A percentile compares a stretch with the other conserved stretches of the same genome.
Evolutionary conservation across 1,139 yeast species (phyloP).

Genomic region (Debaryomycetaceae sp.): DNA sequence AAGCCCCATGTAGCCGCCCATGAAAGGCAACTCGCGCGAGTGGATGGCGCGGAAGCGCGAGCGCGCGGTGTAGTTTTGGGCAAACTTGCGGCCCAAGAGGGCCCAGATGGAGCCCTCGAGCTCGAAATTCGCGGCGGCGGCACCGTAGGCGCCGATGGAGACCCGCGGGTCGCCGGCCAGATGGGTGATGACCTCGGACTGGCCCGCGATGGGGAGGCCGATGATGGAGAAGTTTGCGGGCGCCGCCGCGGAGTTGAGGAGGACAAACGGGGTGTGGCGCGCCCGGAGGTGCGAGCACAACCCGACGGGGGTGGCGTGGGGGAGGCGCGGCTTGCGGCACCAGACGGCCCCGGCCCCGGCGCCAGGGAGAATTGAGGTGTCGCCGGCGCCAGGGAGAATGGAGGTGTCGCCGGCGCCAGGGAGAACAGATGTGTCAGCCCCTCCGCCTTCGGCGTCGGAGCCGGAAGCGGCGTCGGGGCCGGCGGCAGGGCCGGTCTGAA

Average conservation of each 20-base stretch:
- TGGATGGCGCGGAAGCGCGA: conserved; percentile 15
- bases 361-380: conserved; percentile 4
- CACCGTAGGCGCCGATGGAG: conserved; percentile 13
- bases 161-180: conserved; percentile 42
- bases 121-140: conserved; percentile 5
- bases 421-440: too few species aligned
- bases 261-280: conserved; percentile 37
- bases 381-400: too few species aligned
- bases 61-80: conserved; percentile 19
- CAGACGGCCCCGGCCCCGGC: too few species aligned
- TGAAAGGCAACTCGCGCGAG: conserved; percentile 55
- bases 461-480: too few species aligned
- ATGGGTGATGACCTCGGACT: conserved; percentile 62
- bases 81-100: conserved; percentile 20
- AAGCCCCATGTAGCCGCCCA: conserved; percentile 86
- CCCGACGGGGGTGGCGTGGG: conserved; percentile 45
- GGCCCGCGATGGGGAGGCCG: conserved; percentile 56
- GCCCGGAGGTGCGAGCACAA: conserved; percentile 43
- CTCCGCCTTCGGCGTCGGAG: conserved; percentile 5
- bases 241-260: conserved; percentile 67
- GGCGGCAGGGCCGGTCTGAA: too few species aligned
- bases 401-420: too few species aligned
- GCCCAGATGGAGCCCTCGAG: conserved; percentile 20
- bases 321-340: too few species aligned
- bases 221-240: conserved; percentile 90